phyloP scores from a whole-genome alignment of 768 basidiomycete species.

The Steccherinum ochraceum region DNA sequence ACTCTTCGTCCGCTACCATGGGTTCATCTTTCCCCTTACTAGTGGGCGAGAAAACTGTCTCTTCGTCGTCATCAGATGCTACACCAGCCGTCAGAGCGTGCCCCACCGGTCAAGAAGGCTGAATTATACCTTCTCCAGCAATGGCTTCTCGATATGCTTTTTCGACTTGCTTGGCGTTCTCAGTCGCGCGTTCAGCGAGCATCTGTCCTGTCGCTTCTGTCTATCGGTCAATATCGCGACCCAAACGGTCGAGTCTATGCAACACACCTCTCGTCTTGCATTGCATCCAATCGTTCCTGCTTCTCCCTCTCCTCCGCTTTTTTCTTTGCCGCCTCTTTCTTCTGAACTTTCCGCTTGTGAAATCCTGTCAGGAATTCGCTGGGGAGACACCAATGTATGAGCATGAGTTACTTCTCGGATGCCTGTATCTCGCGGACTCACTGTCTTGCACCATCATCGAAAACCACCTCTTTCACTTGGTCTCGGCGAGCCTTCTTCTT shows the following conservation, averaged over 20 bases:
- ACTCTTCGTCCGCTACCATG: conserved; percentile 56
- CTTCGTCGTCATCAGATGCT: conserved; percentile 23
- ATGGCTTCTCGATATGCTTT: conserved; percentile 48
- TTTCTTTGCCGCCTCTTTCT: conserved; percentile 67
- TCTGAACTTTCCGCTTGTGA: conserved; percentile 85
- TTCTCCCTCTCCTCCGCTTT: conserved; percentile 75
- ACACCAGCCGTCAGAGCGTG: too few species aligned
- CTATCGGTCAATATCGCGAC: conserved; percentile 9
- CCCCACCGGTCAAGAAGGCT: too few species aligned
- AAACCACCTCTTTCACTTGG: conserved; percentile 76
- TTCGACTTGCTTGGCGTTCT: conserved; percentile 78
- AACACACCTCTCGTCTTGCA: conserved; percentile 67
- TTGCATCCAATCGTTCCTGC: conserved; percentile 62
- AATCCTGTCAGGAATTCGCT: conserved; percentile 94
- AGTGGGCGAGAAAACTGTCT: conserved; percentile 27
- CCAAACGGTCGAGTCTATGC: background rate
- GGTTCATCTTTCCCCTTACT: conserved; percentile 20
- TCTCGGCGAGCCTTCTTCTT: conserved; percentile 60
- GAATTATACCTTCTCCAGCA: background rate
- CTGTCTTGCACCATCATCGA: conserved; percentile 84
- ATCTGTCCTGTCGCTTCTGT: conserved; percentile 61
- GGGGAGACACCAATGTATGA: too few species aligned
- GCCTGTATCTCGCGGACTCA: too few species aligned
- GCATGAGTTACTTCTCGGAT: too few species aligned
- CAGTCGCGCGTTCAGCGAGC: conserved; percentile 67